A percentile compares a stretch with the other conserved stretches of the same genome.
phyloP scores from a whole-genome alignment of 495 filamentous ascomycete genomes.

The Penicillium turbatum region DNA sequence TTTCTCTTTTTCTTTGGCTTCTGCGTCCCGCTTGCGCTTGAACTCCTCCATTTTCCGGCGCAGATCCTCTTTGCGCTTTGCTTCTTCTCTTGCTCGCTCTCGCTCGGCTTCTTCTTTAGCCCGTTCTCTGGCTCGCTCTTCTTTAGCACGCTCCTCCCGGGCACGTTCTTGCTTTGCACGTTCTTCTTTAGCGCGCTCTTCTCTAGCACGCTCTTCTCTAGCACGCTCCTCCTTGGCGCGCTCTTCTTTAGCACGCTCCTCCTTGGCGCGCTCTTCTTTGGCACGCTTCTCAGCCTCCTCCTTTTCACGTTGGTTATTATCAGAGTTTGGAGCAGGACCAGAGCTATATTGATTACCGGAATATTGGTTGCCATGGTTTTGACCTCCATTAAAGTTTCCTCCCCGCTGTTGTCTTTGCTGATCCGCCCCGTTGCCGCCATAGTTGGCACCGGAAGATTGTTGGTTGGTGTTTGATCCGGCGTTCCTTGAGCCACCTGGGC shows the following conservation, averaged over 20 bases:
- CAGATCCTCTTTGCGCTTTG: conserved; percentile 45
- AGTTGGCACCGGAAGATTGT: conserved; percentile 17
- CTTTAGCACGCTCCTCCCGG: conserved; percentile 10
- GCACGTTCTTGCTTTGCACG: conserved; percentile 6
- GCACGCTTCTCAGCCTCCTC: conserved; percentile 9
- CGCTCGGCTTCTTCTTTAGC: conserved; percentile 49
- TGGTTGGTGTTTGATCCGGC: conserved; percentile 17
- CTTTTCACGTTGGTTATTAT: conserved; percentile 13
- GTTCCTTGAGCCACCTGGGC: conserved; percentile 15
- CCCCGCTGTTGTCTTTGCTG: conserved; percentile 23
- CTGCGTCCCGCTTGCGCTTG: conserved; percentile 43
- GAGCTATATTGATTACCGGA: conserved; percentile 34
- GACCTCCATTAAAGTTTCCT: conserved; percentile 27
- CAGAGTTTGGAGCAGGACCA: conserved; percentile 22
- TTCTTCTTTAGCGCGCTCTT: conserved; percentile 10
- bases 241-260: background rate
- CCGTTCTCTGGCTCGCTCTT: conserved; percentile 16
- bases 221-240: background rate
- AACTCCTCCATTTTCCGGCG: conserved; percentile 62
- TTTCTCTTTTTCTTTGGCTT: conserved; percentile 43
- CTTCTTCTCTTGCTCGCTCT: conserved; percentile 71
- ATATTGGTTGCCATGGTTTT: conserved; percentile 32
- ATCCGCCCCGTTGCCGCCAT: conserved; percentile 7
- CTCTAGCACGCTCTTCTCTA: conserved; percentile 4
- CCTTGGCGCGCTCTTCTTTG: background rate